Conservation (phyloP, 148 eudicot species). For the Polygonum aviculare region DNA sequence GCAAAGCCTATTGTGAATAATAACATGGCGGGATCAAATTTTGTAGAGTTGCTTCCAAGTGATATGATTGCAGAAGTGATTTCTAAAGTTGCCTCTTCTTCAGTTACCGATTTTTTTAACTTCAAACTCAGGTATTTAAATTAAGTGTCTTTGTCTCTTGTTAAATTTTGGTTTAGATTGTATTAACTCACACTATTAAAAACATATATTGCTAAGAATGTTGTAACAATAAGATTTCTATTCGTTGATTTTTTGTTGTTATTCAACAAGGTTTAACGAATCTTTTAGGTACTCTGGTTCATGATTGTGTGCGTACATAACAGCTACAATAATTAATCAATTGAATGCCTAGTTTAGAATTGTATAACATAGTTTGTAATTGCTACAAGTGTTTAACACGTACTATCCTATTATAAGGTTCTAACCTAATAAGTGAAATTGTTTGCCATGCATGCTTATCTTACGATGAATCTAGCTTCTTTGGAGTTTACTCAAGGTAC, state of each 20-base stretch:
- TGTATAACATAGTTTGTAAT: no score
- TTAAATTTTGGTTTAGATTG: neutral
- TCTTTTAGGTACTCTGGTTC: no score
- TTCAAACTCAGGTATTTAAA: neutral
- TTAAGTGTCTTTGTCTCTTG: neutral
- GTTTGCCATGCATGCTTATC: no score
- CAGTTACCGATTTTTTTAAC: neutral
- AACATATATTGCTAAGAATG: neutral
- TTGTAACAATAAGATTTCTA: neutral
- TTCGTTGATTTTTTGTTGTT: neutral
- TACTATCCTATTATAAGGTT: no score
- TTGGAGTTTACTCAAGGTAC: no score
- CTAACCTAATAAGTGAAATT: no score
- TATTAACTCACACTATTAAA: neutral
- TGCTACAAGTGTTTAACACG: no score
- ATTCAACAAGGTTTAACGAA: no score
- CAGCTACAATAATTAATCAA: no score
- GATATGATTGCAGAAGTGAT: neutral
- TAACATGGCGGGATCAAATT: neutral
- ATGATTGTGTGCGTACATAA: no score
- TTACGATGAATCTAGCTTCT: no score
- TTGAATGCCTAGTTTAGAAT: no score
- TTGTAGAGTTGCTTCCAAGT: neutral
- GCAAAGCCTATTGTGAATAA: neutral
- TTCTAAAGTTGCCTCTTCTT: conserved; percentile 5